These are phyloP conservation scores for Mortierella sp. DNA, from an alignment of 371 early-diverging fungal genomes.

Conservation along the genomic window DNA sequence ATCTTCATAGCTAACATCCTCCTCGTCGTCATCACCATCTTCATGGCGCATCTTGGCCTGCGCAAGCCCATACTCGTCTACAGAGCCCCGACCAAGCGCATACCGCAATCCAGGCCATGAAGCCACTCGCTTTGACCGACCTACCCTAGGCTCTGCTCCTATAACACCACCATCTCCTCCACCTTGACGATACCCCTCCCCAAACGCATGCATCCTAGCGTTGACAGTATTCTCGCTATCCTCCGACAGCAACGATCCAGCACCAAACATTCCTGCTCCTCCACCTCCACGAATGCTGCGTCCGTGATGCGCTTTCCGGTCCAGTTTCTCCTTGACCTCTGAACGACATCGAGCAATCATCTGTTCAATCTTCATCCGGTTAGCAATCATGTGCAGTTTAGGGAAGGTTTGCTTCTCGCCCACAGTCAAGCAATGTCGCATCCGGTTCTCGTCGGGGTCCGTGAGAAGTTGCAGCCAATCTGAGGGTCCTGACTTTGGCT, in stretches of 20 bases:
- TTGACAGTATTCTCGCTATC: constrained; percentile 53
- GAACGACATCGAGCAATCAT: constrained; percentile 64
- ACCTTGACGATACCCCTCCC: constrained; percentile 6
- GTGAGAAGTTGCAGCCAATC: constrained; percentile 80
- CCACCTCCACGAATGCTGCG: constrained; percentile 5
- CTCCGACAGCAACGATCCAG: constrained; percentile 33
- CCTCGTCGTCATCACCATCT: constrained; percentile 5
- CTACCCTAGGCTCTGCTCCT: constrained; percentile 12
- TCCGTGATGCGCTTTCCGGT: constrained; percentile 24
- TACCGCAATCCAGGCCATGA: constrained; percentile 51
- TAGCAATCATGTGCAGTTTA: constrained; percentile 83
- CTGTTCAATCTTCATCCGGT: constrained; percentile 84
- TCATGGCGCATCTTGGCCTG: neutral
- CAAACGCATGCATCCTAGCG: constrained; percentile 43
- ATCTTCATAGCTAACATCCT: constrained; percentile 1
- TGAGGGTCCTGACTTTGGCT: constrained; percentile 71
- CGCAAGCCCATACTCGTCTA: constrained; percentile 27
- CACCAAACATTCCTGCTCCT: constrained; percentile 1
- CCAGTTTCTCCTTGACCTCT: constrained; percentile 48
- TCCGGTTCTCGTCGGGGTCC: constrained; percentile 77
- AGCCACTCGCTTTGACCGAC: constrained; percentile 19
- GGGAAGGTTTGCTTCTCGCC: constrained; percentile 85
- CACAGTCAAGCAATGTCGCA: constrained; percentile 68
- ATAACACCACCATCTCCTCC: neutral
- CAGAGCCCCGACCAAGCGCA: constrained; percentile 37